Evolutionary conservation across 2,329 filamentous ascomycete species (phyloP), one percentile per base, ranked within the genome.

Genomic region (Ophiosphaerella korrae): DNA sequence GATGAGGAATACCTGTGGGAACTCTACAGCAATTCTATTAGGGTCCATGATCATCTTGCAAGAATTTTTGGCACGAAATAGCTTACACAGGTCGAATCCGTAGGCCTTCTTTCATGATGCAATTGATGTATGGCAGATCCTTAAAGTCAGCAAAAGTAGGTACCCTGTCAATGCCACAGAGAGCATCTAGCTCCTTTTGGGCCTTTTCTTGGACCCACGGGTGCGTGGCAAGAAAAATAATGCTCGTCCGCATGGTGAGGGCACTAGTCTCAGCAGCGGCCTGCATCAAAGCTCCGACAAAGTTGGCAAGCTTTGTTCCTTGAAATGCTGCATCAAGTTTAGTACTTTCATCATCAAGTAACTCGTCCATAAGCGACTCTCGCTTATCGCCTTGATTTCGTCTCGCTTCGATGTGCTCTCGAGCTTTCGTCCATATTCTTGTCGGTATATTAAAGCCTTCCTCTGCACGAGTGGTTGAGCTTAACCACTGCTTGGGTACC

Each of bases 121-220:
- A 67, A 39, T 69, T 69, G 41, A 67, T 62, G 31, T 67, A 69
- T 14, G 64, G 66, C 31, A 66, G n/a, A 18, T 56, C 42, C n/a
- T 57, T 50, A 43, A 69, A 69, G 38, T 69, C 66, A 1, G 48
- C 26, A 45, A 55, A 69, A 1, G 36, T 53, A 14, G 66, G 66
- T 38, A 60, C 36, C 38, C 64, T 62, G 2, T 42, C 35, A 21
- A 40, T 36, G 5, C 58, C 58, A 45, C 63, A 64, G 6, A 62
- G 12, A 12, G 36, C 37, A 52, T 64, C 60, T 7, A 65, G 18
- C 43, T 66, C 62, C 4, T 40, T 42, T 26, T 58, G 55, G 5
- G 66, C 65, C 24, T 61, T 63, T 0, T 55, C 43, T 42, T 66
- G 58, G 3, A 67, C 57, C 49, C 48, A 50, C 11, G 58, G 64